Base-by-base conservation (phyloP, 208 protist genomes). In the Trypanosoma mega region DNA sequence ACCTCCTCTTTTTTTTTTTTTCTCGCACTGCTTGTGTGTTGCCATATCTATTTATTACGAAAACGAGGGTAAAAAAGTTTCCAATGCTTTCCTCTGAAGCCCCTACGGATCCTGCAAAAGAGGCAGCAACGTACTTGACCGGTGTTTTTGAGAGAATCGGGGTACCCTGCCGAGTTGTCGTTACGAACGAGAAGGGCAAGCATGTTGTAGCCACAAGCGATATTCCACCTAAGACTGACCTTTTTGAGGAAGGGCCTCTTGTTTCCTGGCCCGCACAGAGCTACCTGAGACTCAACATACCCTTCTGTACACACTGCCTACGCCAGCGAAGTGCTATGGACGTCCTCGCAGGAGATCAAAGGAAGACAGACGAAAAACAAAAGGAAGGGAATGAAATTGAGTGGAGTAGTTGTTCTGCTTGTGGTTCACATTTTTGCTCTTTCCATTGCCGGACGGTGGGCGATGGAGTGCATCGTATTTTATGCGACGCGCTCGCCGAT, bases 251-350 rank as follows among this genome's bases (percentile, higher is more conserved):
- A 59, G 18, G 76, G 23, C 87, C 87, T 2, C 74, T 93, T 16
- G 74, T 88, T 3, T 87, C 78, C 24, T 93, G 87, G 87, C 83
- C 83, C 2, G 67, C 77, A 1, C 48, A 67, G 14, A 47, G 62
- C 9, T 68, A 80, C 18, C 30, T 87, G 20, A 18, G 43, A n/a
- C 58, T 82, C 41, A 33, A 31, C 20, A 31, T 76, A 27, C 74
- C 71, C 14, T 92, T 86, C 50, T 93, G 85, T 57, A 81, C 76
- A 31, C 71, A 85, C 48, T 93, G 85, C 52, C 77, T 93, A n/a
- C 67, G 76, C n/a, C 60, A 72, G 34, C 34, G 20, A 41, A 21
- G 43, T n/a, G n/a, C n/a, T n/a, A n/a, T n/a, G n/a, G n/a, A n/a
- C n/a, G n/a, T n/a, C n/a, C n/a, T n/a, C n/a, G n/a, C n/a, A n/a